Conservation (phyloP, 2,329 filamentous ascomycete species). For the Myriangium duriaei region DNA sequence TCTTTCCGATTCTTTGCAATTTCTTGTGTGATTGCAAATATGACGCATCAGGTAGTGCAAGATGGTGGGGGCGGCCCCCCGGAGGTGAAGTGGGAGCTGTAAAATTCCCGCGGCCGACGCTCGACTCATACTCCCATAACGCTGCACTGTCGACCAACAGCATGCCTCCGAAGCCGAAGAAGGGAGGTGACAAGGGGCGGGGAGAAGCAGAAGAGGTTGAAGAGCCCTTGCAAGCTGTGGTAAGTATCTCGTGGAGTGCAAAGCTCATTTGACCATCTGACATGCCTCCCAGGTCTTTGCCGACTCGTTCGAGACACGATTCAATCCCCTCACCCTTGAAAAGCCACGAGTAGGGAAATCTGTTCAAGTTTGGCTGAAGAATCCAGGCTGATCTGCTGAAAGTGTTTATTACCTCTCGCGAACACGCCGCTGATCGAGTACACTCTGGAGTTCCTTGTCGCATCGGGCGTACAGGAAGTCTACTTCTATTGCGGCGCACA, state of each 20-base stretch:
- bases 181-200: constrained; percentile 29
- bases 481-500: constrained; percentile 79
- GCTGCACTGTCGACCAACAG: constrained; percentile 11
- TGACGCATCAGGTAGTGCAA: too few species aligned
- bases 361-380: constrained; percentile 19
- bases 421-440: constrained; percentile 96
- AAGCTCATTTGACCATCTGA: too few species aligned
- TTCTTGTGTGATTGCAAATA: too few species aligned
- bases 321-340: constrained; percentile 78
- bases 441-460: constrained; percentile 88
- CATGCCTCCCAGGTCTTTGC: constrained; percentile 78
- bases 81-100: constrained; percentile 2
- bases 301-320: constrained; percentile 89
- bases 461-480: constrained; percentile 88
- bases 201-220: constrained; percentile 44
- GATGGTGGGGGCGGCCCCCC: background rate
- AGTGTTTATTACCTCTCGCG: constrained; percentile 87
- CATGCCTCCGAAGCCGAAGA: constrained; percentile 39
- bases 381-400: background rate
- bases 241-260: constrained; percentile 30
- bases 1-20: too few species aligned
- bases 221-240: constrained; percentile 51
- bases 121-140: background rate
- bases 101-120: constrained; percentile 2
- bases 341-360: constrained; percentile 62